Percentiles rank a stretch among this genome's conserved stretches.
Conservation (phyloP, 768 basidiomycete genomes). For the Lentinula raphanica region DNA sequence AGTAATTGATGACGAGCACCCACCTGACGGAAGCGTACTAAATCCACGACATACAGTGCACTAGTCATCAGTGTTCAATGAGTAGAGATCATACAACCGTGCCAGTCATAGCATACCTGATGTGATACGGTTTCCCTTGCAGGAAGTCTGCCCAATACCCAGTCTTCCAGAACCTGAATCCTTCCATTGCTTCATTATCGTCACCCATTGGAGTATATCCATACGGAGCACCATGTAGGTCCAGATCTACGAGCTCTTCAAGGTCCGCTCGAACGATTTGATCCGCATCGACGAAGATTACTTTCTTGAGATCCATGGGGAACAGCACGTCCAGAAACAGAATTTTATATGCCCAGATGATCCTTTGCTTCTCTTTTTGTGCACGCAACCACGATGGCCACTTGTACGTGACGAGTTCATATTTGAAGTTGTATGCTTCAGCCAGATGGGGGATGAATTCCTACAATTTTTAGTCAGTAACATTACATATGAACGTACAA, state of each 20-base stretch:
- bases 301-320: constrained; percentile 98
- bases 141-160: constrained; percentile 94
- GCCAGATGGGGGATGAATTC: constrained; percentile 95
- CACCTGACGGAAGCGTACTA: constrained; percentile 91
- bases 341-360: constrained; percentile 99
- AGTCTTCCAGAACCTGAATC: constrained; percentile 98
- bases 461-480: constrained; percentile 30
- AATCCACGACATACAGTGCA: constrained; percentile 93
- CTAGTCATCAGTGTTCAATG: constrained; percentile 33
- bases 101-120: constrained; percentile 71
- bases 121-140: constrained; percentile 84
- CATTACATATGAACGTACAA: not conserved
- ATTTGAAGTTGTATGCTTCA: constrained; percentile 87
- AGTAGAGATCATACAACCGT: not conserved
- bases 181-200: constrained; percentile 92
- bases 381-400: constrained; percentile 98
- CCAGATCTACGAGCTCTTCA: constrained; percentile 88
- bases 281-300: constrained; percentile 98
- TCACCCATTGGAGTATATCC: constrained; percentile 98
- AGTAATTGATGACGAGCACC: constrained; percentile 11
- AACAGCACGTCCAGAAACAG: constrained; percentile 98
- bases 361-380: constrained; percentile 95
- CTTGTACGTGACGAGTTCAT: constrained; percentile 97
- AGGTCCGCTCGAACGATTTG: constrained; percentile 97
- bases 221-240: constrained; percentile 90